A percentile compares a stretch with the other conserved stretches of the same genome.
These are phyloP conservation scores for Alnus glutinosa DNA, from an alignment of 306 rosid genomes.

Conservation along the genomic window DNA sequence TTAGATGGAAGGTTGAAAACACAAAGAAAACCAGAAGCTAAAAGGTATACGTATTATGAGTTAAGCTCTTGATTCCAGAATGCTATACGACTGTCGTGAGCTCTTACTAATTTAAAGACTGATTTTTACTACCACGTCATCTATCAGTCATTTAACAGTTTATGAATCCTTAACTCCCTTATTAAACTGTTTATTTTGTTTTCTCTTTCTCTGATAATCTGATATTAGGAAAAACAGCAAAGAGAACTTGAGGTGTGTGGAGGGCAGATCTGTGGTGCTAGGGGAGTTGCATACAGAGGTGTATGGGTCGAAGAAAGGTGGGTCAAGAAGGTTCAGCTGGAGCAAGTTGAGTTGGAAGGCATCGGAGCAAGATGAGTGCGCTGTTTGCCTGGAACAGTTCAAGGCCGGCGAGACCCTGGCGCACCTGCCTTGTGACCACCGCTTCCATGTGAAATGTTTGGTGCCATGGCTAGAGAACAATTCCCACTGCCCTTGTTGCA, in stretches of 20 bases:
- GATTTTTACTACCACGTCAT: no score
- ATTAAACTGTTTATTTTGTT: neutral
- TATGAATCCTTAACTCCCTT: no score
- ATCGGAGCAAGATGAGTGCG: constrained; percentile 59
- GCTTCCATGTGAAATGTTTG: constrained; percentile 72
- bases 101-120: no score
- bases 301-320: constrained; percentile 36
- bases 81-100: no score
- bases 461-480: constrained; percentile 79
- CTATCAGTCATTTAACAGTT: neutral
- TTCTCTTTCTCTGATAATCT: neutral
- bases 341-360: constrained; percentile 52
- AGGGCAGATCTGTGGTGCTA: constrained; percentile 17
- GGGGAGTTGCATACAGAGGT: constrained; percentile 38
- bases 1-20: constrained; percentile 65
- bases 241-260: constrained; percentile 23
- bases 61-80: constrained; percentile 11
- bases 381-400: constrained; percentile 57
- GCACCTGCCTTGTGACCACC: constrained; percentile 63
- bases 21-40: constrained; percentile 32
- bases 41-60: constrained; percentile 8
- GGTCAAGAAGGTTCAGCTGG: constrained; percentile 56
- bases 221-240: constrained; percentile 23
- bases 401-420: constrained; percentile 36
- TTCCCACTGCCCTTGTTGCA: constrained; percentile 84